Base-by-base conservation (phyloP, 2,329 filamentous ascomycete genomes). In the Cladophialophora carrionii region DNA sequence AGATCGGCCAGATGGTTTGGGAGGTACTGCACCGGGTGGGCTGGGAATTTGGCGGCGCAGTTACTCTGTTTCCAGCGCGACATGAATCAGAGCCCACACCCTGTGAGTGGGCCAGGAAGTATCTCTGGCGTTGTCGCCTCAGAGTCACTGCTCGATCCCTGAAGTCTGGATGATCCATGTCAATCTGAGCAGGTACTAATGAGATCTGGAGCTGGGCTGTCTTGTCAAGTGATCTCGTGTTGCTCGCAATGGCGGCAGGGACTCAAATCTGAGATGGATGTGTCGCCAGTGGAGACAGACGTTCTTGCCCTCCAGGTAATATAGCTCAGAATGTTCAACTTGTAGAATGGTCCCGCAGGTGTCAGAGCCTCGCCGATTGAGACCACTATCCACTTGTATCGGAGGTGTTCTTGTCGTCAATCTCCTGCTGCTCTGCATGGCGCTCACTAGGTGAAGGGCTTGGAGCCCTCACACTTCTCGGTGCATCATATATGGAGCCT, bases 371-470 rank as follows among this genome's bases (percentile, higher is more conserved):
- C n/a, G 31, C 29, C 34, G 8, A 12, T 24, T 8, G 17, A 24
- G 14, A 37, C 29, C 6, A 37, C 46, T 61, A 71, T 10, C 70
- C 70, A 62, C 70, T 71, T 4, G 70, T 71, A 53, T 62, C 62
- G 24, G 69, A 67, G 8, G 67, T 71, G 41, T 71, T 71, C 57
- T 71, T 70, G 49, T 71, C 64, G 22, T 71, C 57, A 53, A 70
- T 71, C 29, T 68, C 70, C 43, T 64, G 60, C 43, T 66, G 67
- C 34, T 71, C 70, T 17, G 57, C 54, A 29, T 59, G 24, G 37
- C 67, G 34, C 34, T 68, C 24, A 57, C 66, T 69, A 17, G 68
- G 67, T 5, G 49, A 64, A 8, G 68, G 70, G 59, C 68, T 70
- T 4, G 67, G 68, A 20, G 68, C 66, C 29, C 68, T 37, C 12